Conservation (phyloP, 2,329 filamentous ascomycete genomes). For the Colletotrichum lindemuthianum region DNA sequence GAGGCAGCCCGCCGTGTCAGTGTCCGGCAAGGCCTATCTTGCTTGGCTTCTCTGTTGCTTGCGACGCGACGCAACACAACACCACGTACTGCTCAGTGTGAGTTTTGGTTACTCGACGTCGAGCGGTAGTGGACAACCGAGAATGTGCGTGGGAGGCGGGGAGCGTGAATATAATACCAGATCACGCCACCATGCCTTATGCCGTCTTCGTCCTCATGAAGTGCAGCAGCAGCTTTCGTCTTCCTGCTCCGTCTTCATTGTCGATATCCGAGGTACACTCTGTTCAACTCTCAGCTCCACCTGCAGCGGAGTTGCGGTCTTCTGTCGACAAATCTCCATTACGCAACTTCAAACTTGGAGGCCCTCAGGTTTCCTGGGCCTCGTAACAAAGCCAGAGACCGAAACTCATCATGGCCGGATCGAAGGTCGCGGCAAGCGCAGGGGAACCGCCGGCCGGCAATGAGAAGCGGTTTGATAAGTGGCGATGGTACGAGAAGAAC, state of each 20-base stretch:
- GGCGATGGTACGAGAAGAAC: slow-evolving; percentile 22
- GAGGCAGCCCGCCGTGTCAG: neutral
- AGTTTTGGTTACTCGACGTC: neutral
- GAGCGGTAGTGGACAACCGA: slow-evolving; percentile 3
- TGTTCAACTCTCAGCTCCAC: slow-evolving; percentile 11
- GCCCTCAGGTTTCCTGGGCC: neutral
- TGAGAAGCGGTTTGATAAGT: slow-evolving; percentile 18
- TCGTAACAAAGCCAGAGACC: neutral
- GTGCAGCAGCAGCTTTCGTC: slow-evolving; percentile 16
- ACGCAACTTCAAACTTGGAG: neutral
- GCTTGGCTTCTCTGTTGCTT: neutral
- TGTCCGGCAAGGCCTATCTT: slow-evolving; percentile 24
- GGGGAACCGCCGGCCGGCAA: neutral
- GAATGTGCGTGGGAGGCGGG: neutral
- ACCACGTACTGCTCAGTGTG: neutral
- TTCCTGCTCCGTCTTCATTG: slow-evolving; percentile 17
- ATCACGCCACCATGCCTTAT: slow-evolving; percentile 19
- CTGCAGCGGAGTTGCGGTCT: slow-evolving; percentile 4
- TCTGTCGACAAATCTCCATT: neutral
- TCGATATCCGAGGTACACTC: neutral
- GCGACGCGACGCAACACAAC: neutral
- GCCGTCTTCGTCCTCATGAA: neutral
- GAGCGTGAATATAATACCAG: slow-evolving; percentile 19
- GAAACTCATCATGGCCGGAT: slow-evolving; percentile 9
- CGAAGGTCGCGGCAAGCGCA: slow-evolving; percentile 1